Conservation (phyloP, 2,329 filamentous ascomycete species). For the Sporothrix protearum region DNA sequence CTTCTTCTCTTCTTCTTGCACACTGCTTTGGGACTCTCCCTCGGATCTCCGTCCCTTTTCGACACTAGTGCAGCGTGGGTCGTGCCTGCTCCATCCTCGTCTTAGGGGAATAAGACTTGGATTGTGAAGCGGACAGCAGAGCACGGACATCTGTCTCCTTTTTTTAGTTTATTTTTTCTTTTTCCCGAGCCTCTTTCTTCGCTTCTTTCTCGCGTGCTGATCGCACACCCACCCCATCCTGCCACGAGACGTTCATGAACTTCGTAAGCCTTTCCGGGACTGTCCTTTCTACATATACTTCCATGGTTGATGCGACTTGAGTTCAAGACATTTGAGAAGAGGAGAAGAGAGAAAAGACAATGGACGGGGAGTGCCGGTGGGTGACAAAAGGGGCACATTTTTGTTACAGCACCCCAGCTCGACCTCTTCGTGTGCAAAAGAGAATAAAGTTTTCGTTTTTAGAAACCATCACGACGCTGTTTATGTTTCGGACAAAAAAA, state of each 20-base stretch:
- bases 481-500: not conserved
- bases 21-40: not conserved
- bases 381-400: not conserved
- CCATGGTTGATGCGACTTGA: not conserved
- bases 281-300: not conserved
- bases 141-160: not conserved
- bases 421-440: not conserved
- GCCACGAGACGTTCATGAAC: conserved; percentile 10
- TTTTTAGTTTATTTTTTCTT: not conserved
- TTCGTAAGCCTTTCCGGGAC: not conserved
- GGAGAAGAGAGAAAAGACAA: not conserved
- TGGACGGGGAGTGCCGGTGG: not conserved
- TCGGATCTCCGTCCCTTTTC: not conserved
- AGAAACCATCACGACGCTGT: not conserved
- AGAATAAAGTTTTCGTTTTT: not conserved
- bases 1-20: not conserved
- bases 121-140: not conserved
- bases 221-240: not conserved
- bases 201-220: not conserved
- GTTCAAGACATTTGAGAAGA: not conserved
- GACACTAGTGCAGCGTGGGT: not conserved
- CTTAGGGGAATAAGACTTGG: not conserved
- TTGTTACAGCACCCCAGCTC: not conserved
- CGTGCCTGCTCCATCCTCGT: not conserved
- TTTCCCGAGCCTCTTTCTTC: not conserved